Evolutionary conservation across 257 asterid species (phyloP), one percentile per base, ranked within the genome.

Genomic region (Paraleonurus japonicus): DNA sequence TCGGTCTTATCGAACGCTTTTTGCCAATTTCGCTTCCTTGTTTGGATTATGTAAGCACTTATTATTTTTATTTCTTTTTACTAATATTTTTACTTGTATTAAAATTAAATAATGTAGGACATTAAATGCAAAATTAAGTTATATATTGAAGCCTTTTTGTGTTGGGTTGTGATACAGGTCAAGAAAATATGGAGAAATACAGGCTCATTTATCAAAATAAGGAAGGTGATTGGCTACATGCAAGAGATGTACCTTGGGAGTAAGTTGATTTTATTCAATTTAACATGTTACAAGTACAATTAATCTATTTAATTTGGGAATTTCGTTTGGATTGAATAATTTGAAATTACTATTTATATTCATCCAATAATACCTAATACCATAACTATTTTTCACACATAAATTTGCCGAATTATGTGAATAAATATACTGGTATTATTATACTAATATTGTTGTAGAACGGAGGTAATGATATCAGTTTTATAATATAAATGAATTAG

Each of bases 171-270:
- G 69, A 4, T 28, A 54, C 78, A 89, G 92, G 79, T 70, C 58
- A 78, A 30, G 81, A 79, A 73, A 75, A 69, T 67, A 71, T 32
- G 17, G 80, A 78, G 66, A 55, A 11, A 2, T 85, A 82, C 72
- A 78, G 69, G 74, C 85, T 89, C 16, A 64, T 76, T 16, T 89
- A 84, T 77, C 88, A 85, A 69, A 89, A 85, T n/a, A 78, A 61
- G 26, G 89, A 87, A 66, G 96, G 95, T 58, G 88, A 80, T 65
- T 89, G 96, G 96, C 78, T 78, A 51, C 82, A 77, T 65, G 90
- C 87, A 23, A 83, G 78, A 69, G 89, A 85, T 78, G 83, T 78
- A 4, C 79, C 89, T 3, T 89, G 96, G 96, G 85, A 81, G 96
- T 87, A 85, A 43, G 77, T 80, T 7, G 0, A 4, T 65, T 7